phyloP scores from a whole-genome alignment of 139 green algal species.

The Volvox africanus region DNA sequence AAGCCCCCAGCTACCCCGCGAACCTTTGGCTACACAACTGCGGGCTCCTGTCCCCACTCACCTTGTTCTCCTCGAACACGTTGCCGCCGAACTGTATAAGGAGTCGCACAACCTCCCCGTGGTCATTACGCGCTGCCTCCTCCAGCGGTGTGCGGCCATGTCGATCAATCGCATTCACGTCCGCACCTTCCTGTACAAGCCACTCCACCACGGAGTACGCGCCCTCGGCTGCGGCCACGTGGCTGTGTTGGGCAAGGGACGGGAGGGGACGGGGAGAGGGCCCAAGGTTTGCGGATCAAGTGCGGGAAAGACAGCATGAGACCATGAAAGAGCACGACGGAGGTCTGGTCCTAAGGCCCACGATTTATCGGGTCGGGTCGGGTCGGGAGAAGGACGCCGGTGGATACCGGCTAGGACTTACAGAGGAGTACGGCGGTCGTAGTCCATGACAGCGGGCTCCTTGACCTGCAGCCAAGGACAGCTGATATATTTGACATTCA shows the following conservation, averaged over 20 bases:
- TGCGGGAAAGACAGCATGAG: too few relatives aligned
- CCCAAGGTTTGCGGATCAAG: too few relatives aligned
- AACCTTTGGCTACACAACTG: too few relatives aligned
- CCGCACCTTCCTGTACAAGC: constrained; percentile 78
- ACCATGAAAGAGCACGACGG: too few relatives aligned
- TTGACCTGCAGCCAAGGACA: constrained; percentile 64
- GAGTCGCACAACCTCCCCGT: constrained; percentile 82
- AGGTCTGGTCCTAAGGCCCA: too few relatives aligned
- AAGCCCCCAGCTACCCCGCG: too few relatives aligned
- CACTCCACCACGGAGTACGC: constrained; percentile 86
- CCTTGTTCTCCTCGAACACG: constrained; percentile 73
- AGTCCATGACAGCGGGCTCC: constrained; percentile 85
- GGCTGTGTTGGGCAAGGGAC: constrained; percentile 63
- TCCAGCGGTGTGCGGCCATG: constrained; percentile 90
- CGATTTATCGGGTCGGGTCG: too few relatives aligned
- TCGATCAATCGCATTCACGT: constrained; percentile 83
- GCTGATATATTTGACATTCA: too few relatives aligned
- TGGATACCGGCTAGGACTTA: constrained; percentile 55
- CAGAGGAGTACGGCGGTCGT: constrained; percentile 90
- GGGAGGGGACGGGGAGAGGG: not conserved
- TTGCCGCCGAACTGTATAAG: constrained; percentile 74
- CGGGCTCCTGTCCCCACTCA: constrained; percentile 49
- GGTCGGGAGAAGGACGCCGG: too few relatives aligned
- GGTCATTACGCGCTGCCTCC: constrained; percentile 87
- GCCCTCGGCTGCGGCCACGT: constrained; percentile 85